phyloP scores from a whole-genome alignment of 805 yeast species.

The Suhomyces sp. region DNA sequence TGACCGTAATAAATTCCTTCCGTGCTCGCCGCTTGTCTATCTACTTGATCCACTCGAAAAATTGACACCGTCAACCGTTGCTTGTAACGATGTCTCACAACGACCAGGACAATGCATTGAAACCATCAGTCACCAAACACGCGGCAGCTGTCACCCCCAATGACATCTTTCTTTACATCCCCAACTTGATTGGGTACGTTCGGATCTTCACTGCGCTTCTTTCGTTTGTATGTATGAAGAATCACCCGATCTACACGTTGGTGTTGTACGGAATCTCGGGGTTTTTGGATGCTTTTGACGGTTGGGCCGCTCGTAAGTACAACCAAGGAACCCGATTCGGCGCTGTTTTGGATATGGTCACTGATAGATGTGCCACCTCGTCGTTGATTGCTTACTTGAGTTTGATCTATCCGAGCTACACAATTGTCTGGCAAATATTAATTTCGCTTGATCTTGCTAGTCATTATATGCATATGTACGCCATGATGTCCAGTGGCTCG shows the following conservation, averaged over 20 bases:
- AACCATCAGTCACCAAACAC: background rate
- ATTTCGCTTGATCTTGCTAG: slow-evolving; percentile 85
- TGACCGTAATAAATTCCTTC: background rate
- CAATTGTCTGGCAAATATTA: slow-evolving; percentile 74
- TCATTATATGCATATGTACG: slow-evolving; percentile 98
- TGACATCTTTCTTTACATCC: slow-evolving; percentile 75
- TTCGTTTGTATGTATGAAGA: slow-evolving; percentile 78
- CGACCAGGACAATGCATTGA: background rate
- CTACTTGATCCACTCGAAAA: slow-evolving; percentile 32
- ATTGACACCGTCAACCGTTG: slow-evolving; percentile 31
- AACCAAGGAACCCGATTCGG: slow-evolving; percentile 92
- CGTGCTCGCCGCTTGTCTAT: background rate
- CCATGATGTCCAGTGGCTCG: slow-evolving; percentile 77
- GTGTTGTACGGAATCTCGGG: slow-evolving; percentile 83
- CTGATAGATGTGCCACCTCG: slow-evolving; percentile 95
- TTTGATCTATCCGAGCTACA: slow-evolving; percentile 69
- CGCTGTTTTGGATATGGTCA: slow-evolving; percentile 97
- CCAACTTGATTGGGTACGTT: slow-evolving; percentile 86
- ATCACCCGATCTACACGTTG: slow-evolving; percentile 78
- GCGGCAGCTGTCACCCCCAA: slow-evolving; percentile 29
- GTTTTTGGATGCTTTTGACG: slow-evolving; percentile 92
- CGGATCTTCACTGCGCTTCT: slow-evolving; percentile 79
- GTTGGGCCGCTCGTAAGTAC: slow-evolving; percentile 86
- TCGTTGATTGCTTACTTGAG: slow-evolving; percentile 86
- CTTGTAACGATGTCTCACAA: slow-evolving; percentile 33